Conservation (phyloP, 352 stramenopile species). For the Plasmopara muralis region DNA sequence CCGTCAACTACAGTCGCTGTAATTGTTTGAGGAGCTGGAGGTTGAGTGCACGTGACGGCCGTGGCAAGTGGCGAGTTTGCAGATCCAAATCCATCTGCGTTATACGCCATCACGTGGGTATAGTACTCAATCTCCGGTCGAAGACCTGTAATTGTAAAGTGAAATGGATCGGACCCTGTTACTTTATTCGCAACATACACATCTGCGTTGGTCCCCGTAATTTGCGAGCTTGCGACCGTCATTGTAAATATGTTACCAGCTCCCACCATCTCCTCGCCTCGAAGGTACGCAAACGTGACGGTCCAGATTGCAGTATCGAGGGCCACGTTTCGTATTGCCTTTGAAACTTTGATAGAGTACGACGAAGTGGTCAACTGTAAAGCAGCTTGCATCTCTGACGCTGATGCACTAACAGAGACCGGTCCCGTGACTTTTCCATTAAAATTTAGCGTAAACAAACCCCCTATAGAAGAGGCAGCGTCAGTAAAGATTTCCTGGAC, state of each 20-base stretch:
- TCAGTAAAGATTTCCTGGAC: conserved; percentile 23
- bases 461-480: conserved; percentile 35
- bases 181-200: conserved; percentile 78
- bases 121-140: conserved; percentile 54
- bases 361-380: conserved; percentile 70
- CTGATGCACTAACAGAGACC: conserved; percentile 72
- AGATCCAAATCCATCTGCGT: conserved; percentile 30
- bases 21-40: conserved; percentile 36
- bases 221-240: conserved; percentile 32
- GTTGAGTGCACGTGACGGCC: conserved; percentile 50
- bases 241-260: conserved; percentile 87
- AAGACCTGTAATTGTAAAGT: conserved; percentile 43
- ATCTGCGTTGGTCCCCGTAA: conserved; percentile 58
- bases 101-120: conserved; percentile 78
- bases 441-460: conserved; percentile 88
- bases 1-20: conserved; percentile 45
- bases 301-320: conserved; percentile 85
- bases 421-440: conserved; percentile 73
- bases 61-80: conserved; percentile 49
- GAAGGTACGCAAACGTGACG: conserved; percentile 91
- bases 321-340: conserved; percentile 25
- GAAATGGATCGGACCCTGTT: conserved; percentile 87
- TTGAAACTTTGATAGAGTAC: conserved; percentile 79
- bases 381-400: conserved; percentile 79
- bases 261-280: conserved; percentile 88